Conservation (phyloP, 805 yeast genomes). For the Candida multigemmis region DNA sequence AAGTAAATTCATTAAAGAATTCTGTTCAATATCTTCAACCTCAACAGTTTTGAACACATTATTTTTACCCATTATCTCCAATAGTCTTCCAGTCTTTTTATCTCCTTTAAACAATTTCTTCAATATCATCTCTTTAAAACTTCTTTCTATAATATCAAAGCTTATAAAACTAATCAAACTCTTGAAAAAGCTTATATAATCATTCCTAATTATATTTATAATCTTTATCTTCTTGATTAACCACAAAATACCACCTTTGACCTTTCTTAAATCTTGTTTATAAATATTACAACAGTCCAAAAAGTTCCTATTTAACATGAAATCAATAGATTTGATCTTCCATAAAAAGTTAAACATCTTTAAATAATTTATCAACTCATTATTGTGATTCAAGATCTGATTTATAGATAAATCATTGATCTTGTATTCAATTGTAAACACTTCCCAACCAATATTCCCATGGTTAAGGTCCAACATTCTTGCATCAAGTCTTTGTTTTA, state of each 20-base stretch:
- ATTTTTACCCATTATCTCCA: conserved; percentile 4
- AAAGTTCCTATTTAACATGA: conserved; percentile 32
- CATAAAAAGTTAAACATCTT: conserved; percentile 81
- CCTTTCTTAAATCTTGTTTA: conserved; percentile 11
- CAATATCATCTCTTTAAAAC: conserved; percentile 15
- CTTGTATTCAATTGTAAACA: conserved; percentile 76
- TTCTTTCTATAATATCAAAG: conserved; percentile 38
- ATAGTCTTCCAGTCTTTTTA: conserved; percentile 1
- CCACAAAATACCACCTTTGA: conserved; percentile 12
- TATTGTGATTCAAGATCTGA: conserved; percentile 16
- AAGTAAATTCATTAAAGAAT: conserved; percentile 14
- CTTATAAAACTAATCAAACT: conserved; percentile 32
- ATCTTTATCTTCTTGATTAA: conserved; percentile 21
- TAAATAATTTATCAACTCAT: conserved; percentile 46
- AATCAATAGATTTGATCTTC: conserved; percentile 59
- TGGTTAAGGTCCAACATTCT: conserved; percentile 67
- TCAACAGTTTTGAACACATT: conserved; percentile 1
- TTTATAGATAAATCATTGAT: conserved; percentile 47
- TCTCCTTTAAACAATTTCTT: conserved; percentile 12
- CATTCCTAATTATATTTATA: conserved; percentile 27
- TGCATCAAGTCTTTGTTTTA: conserved; percentile 64
- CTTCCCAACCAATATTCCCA: conserved; percentile 78
- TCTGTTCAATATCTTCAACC: conserved; percentile 3
- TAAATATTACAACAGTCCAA: conserved; percentile 16
- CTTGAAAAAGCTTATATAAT: conserved; percentile 32